phyloP scores from a whole-genome alignment of 495 filamentous ascomycete genomes.

The Amphirosellinia nigrospora region DNA sequence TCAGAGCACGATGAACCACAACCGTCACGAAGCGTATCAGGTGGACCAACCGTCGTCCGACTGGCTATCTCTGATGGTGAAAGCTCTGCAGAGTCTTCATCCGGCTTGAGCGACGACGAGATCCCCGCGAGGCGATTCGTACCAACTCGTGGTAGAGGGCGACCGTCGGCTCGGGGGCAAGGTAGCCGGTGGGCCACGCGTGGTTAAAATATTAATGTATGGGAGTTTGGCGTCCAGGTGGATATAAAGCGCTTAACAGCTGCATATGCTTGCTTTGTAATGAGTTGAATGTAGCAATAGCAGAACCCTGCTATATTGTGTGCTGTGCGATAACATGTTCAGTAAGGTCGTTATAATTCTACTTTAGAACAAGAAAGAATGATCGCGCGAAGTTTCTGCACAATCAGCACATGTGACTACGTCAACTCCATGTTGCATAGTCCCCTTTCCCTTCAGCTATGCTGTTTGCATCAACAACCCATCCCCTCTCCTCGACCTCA shows the following conservation, averaged over 20 bases:
- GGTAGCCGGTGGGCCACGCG: slow-evolving; percentile 22
- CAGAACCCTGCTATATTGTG: background rate
- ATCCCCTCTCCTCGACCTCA: background rate
- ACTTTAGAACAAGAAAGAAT: background rate
- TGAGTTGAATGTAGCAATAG: background rate
- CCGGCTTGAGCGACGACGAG: slow-evolving; percentile 24
- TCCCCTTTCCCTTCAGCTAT: background rate
- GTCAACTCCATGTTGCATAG: background rate
- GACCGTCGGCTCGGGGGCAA: slow-evolving; percentile 23
- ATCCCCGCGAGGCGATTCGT: slow-evolving; percentile 8
- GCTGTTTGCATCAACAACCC: background rate
- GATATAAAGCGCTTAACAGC: background rate
- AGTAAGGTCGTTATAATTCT: background rate
- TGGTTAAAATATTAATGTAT: background rate
- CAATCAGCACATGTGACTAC: background rate
- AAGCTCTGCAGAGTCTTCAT: slow-evolving; percentile 20
- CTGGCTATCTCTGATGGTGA: slow-evolving; percentile 27
- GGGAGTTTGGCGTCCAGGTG: background rate
- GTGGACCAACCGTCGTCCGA: slow-evolving; percentile 34
- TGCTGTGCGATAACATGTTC: background rate
- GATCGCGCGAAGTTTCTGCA: background rate
- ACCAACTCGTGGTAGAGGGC: slow-evolving; percentile 28
- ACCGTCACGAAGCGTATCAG: slow-evolving; percentile 7
- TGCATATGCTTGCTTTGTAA: background rate
- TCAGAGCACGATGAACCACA: slow-evolving; percentile 27